Evolutionary conservation across 2,329 filamentous ascomycete species (phyloP), one percentile per base, ranked within the genome.

Genomic region (Chalaropsis thielavioides): DNA sequence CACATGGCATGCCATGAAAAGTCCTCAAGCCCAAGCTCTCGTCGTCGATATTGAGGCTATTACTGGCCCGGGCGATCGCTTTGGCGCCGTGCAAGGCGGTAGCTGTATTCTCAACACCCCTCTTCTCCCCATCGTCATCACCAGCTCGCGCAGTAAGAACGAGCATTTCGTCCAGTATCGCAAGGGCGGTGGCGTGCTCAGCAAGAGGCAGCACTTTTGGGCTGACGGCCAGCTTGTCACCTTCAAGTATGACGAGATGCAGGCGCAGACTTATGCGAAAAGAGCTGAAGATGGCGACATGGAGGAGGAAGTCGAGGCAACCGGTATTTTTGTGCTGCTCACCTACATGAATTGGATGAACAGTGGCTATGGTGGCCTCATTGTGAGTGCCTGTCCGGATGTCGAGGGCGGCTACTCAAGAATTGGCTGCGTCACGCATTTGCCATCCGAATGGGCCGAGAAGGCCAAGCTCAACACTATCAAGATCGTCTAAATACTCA

Each of bases 321-420:
- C 65, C 1, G 65, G 65, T 2, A 38, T 62, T 49, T 67, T 67
- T 64, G 65, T 67, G 49, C 38, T 67, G 49, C 46, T 67, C 13
- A 67, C 65, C 1, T 67, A 67, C 43, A 67, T 67, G 65, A 67
- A 67, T 27, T 67, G 65, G 65, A 67, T 67, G 65, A 67, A 67
- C 22, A 67, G 40, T 41, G 65, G 65, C 8, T 67, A 67, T 38
- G 44, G 56, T 31, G 65, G 65, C 13, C 49, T 67, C 19, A 27
- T 67, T 15, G 65, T 67, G 27, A 67, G 65, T 62, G 59, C 62
- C 19, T 67, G 56, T n/a, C 65, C 62, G 8, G 62, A 67, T 46
- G 58, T 40, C 5, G 65, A 67, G 27, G 65, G 63, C 17, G 46
- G 62, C 15, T 67, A 62, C 38, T 64, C 65, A 8, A 19, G 65